These are phyloP conservation scores for Trametes coccinea DNA, from an alignment of 768 basidiomycete species.

Conservation along the genomic window DNA sequence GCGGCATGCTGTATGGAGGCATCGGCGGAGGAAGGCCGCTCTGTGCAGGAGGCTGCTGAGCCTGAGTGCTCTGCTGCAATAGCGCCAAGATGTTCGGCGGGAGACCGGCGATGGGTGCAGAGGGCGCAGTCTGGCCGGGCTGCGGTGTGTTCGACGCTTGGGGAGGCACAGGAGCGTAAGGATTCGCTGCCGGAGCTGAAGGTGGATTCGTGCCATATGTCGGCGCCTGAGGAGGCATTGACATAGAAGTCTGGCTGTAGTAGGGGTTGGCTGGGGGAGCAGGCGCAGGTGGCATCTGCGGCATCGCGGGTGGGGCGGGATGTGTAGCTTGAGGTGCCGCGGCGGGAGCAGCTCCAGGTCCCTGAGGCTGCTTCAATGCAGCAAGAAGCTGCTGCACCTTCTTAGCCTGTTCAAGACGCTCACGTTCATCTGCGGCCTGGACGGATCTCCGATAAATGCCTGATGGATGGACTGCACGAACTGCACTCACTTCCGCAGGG, in stretches of 20 bases:
- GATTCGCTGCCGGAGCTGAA: conserved; percentile 30
- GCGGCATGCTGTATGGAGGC: conserved; percentile 43
- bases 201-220: conserved; percentile 28
- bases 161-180: conserved; percentile 33
- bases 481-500: conserved; percentile 34
- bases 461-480: neutral
- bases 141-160: conserved; percentile 32
- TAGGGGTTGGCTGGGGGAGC: conserved; percentile 20
- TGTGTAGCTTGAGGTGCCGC: conserved; percentile 37
- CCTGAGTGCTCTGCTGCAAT: conserved; percentile 48
- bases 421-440: conserved; percentile 59
- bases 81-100: conserved; percentile 73
- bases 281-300: conserved; percentile 23
- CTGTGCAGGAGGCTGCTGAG: conserved; percentile 33
- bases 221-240: conserved; percentile 21
- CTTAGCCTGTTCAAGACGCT: conserved; percentile 80
- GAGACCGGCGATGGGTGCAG: conserved; percentile 40
- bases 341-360: conserved; percentile 33
- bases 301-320: conserved; percentile 26
- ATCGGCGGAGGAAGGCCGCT: conserved; percentile 31
- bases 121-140: conserved; percentile 35
- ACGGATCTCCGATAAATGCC: conserved; percentile 1
- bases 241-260: conserved; percentile 19
- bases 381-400: conserved; percentile 84
- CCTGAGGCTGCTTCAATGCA: conserved; percentile 72